A percentile compares a stretch with the other conserved stretches of the same genome.
These are phyloP conservation scores for Neurospora sp. DNA, from an alignment of 495 filamentous ascomycete genomes.

Conservation along the genomic window DNA sequence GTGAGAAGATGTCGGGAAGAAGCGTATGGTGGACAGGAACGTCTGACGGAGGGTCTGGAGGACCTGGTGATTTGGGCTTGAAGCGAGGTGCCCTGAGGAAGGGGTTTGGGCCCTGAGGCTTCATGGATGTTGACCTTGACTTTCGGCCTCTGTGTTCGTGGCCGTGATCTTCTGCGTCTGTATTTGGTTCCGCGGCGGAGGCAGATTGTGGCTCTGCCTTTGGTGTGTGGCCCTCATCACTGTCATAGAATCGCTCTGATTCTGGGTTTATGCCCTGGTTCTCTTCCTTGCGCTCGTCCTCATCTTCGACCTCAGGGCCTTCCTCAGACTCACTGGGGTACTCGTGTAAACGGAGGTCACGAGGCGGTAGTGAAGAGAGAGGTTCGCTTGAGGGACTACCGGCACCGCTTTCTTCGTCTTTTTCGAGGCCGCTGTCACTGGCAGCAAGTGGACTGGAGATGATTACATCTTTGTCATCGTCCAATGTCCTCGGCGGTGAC, in stretches of 20 bases:
- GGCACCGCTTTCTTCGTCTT: background rate
- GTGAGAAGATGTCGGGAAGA: slow-evolving; percentile 33
- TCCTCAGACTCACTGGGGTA: background rate
- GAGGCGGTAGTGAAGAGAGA: background rate
- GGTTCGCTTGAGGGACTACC: background rate
- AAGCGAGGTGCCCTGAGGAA: slow-evolving; percentile 32
- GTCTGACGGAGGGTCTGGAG: slow-evolving; percentile 4
- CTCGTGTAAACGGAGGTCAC: background rate
- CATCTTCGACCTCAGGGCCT: slow-evolving; percentile 1
- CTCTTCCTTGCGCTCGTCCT: background rate
- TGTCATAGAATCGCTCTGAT: background rate
- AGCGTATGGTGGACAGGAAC: slow-evolving; percentile 3
- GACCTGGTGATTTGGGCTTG: slow-evolving; percentile 27
- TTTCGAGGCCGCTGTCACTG: background rate
- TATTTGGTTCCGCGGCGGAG: background rate
- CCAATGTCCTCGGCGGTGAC: background rate
- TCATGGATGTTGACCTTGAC: background rate
- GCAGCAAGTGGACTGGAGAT: background rate
- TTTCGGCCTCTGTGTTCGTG: background rate
- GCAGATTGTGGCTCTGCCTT: background rate
- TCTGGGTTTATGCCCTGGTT: background rate
- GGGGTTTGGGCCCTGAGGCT: slow-evolving; percentile 11
- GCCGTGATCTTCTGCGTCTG: slow-evolving; percentile 9
- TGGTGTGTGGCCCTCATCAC: background rate
- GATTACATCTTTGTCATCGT: background rate